Conservation (phyloP, 306 rosid species). For the Rosa multiflora region DNA sequence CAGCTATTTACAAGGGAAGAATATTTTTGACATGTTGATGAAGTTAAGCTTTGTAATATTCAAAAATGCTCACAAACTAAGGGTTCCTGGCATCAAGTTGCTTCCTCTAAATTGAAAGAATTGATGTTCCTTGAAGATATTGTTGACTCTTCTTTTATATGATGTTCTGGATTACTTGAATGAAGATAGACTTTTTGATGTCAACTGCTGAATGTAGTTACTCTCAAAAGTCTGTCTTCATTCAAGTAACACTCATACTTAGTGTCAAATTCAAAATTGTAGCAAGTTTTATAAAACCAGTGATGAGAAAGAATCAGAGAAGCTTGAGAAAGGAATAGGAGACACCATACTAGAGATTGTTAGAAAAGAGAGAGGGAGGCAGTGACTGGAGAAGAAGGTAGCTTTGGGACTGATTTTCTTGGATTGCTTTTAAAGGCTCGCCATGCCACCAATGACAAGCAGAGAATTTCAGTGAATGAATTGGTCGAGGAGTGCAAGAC, state of each 20-base stretch:
- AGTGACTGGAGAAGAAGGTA: constrained; percentile 11
- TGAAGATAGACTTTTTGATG: not conserved
- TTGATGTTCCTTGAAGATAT: not conserved
- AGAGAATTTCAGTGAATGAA: constrained; percentile 16
- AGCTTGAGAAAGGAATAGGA: constrained; percentile 6
- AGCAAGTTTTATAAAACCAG: constrained; percentile 10
- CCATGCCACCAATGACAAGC: constrained; percentile 13
- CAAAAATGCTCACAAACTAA: not conserved
- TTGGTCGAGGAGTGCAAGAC: constrained; percentile 33
- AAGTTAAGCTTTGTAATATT: not conserved
- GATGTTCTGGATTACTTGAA: not conserved
- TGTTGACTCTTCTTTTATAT: not conserved
- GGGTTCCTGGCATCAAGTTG: constrained; percentile 25
- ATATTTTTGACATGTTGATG: constrained; percentile 28
- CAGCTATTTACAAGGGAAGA: constrained; percentile 29
- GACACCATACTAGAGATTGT: not conserved
- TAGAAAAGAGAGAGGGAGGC: constrained; percentile 18
- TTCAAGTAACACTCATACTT: not conserved
- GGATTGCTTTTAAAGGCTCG: constrained; percentile 25
- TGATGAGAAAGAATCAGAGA: constrained; percentile 18
- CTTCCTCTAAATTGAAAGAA: not conserved
- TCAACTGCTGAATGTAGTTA: not conserved
- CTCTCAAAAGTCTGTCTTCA: too few relatives aligned
- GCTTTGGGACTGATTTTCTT: constrained; percentile 32
- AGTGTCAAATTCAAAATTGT: not conserved